Conservation (phyloP, 2,329 filamentous ascomycete species). For the Fusarium virguliforme region DNA sequence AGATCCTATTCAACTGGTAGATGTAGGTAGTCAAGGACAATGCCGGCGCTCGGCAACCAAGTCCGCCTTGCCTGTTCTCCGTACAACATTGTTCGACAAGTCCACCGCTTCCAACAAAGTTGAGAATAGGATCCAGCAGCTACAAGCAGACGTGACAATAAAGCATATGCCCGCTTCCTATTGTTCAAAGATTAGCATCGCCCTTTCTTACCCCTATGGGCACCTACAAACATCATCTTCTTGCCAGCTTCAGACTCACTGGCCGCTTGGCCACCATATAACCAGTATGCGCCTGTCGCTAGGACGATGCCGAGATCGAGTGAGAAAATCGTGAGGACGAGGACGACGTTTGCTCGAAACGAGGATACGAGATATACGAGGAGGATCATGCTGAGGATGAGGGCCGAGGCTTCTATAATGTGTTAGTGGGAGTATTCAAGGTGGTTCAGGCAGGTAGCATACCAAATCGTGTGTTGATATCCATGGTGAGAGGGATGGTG, state of each 20-base stretch:
- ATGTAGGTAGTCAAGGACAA: too few species aligned
- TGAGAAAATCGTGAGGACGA: slow-evolving; percentile 10
- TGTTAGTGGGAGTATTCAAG: background rate
- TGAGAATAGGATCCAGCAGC: slow-evolving; percentile 13
- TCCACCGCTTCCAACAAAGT: slow-evolving; percentile 7
- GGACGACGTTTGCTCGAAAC: slow-evolving; percentile 12
- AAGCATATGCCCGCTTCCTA: slow-evolving; percentile 17
- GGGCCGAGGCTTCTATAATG: background rate
- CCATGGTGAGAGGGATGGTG: background rate
- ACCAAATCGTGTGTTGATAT: slow-evolving; percentile 10
- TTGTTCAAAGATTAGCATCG: background rate
- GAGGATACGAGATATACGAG: slow-evolving; percentile 10
- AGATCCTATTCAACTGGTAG: too few species aligned
- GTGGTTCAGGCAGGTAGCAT: background rate
- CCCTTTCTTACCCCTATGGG: background rate
- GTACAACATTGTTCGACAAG: too few species aligned
- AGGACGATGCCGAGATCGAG: slow-evolving; percentile 10
- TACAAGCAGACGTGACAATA: background rate
- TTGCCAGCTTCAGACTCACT: background rate
- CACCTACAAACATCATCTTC: slow-evolving; percentile 1
- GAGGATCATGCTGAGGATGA: slow-evolving; percentile 11
- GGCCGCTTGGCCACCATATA: background rate
- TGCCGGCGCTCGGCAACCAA: too few species aligned
- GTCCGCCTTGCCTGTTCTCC: too few species aligned
- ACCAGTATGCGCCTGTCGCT: slow-evolving; percentile 10